Conservation (phyloP, 1,284 basidiomycete genomes). For the Ustilago sp. region DNA sequence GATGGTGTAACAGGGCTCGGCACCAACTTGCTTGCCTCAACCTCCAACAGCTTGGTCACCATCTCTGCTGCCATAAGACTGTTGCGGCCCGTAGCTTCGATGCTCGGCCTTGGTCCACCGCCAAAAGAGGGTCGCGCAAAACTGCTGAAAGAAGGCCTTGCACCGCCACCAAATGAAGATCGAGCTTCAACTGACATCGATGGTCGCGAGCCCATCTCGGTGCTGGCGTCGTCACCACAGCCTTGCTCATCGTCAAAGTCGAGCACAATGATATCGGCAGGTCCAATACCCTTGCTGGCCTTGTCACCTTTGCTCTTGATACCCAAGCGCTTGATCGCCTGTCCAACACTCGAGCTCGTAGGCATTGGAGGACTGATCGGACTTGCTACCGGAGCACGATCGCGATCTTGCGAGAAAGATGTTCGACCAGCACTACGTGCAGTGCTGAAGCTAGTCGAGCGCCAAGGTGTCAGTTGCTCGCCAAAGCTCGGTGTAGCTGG, state of each 20-base stretch:
- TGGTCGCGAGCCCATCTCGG: constrained; percentile 13
- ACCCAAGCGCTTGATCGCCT: constrained; percentile 30
- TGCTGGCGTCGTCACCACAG: neutral
- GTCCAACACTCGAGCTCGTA: constrained; percentile 14
- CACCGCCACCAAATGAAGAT: constrained; percentile 27
- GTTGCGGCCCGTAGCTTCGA: constrained; percentile 20
- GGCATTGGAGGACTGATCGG: constrained; percentile 41
- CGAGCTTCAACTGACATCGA: constrained; percentile 33
- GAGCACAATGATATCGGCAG: constrained; percentile 21
- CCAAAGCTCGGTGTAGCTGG: constrained; percentile 17
- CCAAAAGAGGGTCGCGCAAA: constrained; percentile 21
- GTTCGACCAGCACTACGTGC: constrained; percentile 25
- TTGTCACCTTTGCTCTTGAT: constrained; percentile 26
- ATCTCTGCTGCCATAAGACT: constrained; percentile 18
- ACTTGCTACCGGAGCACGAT: constrained; percentile 43
- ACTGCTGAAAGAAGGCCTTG: constrained; percentile 26
- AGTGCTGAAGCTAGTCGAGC: constrained; percentile 25
- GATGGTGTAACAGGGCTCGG: constrained; percentile 28
- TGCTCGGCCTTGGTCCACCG: constrained; percentile 21
- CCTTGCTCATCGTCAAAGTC: constrained; percentile 15
- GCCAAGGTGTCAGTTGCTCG: constrained; percentile 40
- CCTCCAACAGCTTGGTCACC: constrained; percentile 24
- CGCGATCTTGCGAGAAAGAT: constrained; percentile 48
- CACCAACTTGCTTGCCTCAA: constrained; percentile 19
- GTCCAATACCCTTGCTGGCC: constrained; percentile 39